phyloP scores from a whole-genome alignment of 345 rosid genomes.

The Syzygium oleosum region DNA sequence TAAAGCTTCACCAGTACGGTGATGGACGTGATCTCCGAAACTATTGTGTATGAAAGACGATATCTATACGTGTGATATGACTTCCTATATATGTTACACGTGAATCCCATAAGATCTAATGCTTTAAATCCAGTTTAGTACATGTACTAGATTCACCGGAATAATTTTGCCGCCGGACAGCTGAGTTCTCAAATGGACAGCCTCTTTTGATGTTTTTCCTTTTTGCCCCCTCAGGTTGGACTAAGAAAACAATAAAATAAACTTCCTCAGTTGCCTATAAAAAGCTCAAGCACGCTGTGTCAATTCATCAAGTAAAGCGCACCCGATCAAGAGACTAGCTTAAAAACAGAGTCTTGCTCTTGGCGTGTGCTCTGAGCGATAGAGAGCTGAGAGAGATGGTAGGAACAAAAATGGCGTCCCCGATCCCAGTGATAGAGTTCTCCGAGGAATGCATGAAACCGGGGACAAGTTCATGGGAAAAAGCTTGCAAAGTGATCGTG shows the following conservation, averaged over 20 bases:
- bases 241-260: background rate
- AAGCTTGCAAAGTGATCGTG: constrained; percentile 3
- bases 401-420: background rate
- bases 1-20: background rate
- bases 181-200: background rate
- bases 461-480: constrained; percentile 14
- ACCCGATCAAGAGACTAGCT: background rate
- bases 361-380: background rate
- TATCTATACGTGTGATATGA: background rate
- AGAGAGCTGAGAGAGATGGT: background rate
- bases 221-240: background rate
- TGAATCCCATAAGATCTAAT: background rate
- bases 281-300: background rate
- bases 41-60: background rate
- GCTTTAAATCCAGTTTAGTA: background rate
- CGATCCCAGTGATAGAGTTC: constrained; percentile 4
- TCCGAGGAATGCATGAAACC: constrained; percentile 1
- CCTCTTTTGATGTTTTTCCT: background rate
- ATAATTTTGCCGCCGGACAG: too few species aligned
- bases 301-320: background rate
- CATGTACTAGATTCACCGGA: background rate
- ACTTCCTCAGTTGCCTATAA: background rate
- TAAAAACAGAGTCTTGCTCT: background rate
- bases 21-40: background rate
- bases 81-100: background rate